Conservation (phyloP, 2,329 filamentous ascomycete species). For the Chaetomiaceae sp. region DNA sequence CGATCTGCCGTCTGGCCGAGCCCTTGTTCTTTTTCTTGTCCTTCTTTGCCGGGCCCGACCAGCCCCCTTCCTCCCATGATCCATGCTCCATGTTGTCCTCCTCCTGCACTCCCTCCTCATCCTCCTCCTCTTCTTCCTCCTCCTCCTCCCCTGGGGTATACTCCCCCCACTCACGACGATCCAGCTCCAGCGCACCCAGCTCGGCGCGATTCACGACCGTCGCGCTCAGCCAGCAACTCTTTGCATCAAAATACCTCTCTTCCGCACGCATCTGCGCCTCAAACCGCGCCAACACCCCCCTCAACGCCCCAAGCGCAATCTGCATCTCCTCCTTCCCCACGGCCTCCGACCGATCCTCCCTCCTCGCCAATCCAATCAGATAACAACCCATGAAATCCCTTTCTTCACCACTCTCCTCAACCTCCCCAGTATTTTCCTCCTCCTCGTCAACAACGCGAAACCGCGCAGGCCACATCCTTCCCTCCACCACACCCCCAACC, state of each 20-base stretch:
- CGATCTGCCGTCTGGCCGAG: slow-evolving; percentile 5
- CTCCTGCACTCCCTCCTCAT: slow-evolving; percentile 13
- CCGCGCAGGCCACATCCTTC: slow-evolving; percentile 59
- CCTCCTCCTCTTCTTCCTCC: slow-evolving; percentile 31
- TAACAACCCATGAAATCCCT: slow-evolving; percentile 56
- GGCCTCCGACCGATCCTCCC: slow-evolving; percentile 21
- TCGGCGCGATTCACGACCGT: slow-evolving; percentile 36
- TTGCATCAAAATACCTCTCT: slow-evolving; percentile 44
- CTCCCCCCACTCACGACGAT: slow-evolving; percentile 46
- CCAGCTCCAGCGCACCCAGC: slow-evolving; percentile 40
- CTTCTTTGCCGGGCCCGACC: slow-evolving; percentile 12
- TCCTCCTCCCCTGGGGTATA: slow-evolving; percentile 38
- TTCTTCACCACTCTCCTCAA: slow-evolving; percentile 24
- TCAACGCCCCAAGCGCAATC: slow-evolving; percentile 40
- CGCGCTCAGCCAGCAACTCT: slow-evolving; percentile 45
- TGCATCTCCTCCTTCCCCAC: slow-evolving; percentile 39
- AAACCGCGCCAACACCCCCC: slow-evolving; percentile 42
- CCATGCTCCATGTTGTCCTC: slow-evolving; percentile 15
- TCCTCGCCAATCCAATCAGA: slow-evolving; percentile 51
- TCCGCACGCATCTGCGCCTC: slow-evolving; percentile 44
- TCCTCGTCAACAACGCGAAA: slow-evolving; percentile 41
- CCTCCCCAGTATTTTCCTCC: slow-evolving; percentile 9
- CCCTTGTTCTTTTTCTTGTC: slow-evolving; percentile 20
- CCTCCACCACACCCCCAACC: slow-evolving; percentile 45
- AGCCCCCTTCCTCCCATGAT: slow-evolving; percentile 4